phyloP scores from a whole-genome alignment of 257 asterid species.

The Solanum arcanum region DNA sequence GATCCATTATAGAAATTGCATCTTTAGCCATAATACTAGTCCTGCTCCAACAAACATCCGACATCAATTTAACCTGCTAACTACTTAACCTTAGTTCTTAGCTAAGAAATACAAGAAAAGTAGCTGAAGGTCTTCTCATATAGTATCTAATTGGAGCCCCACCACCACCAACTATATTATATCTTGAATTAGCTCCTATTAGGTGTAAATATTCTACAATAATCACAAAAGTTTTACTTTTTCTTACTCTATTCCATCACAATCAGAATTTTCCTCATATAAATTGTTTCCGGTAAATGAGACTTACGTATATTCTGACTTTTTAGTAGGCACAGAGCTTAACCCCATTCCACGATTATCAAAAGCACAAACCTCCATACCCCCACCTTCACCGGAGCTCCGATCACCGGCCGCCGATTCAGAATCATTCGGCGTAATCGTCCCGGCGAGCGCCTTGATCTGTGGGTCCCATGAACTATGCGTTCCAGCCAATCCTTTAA shows the following conservation, averaged over 20 bases:
- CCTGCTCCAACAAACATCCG: conserved; percentile 24
- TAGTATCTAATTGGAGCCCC: background rate
- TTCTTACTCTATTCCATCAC: background rate
- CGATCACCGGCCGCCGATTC: conserved; percentile 32
- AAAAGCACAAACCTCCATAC: conserved; percentile 76
- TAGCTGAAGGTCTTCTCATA: background rate
- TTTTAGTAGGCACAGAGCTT: conserved; percentile 81
- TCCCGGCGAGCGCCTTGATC: conserved; percentile 64
- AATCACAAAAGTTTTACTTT: background rate
- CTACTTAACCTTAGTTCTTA: background rate
- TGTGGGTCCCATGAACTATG: conserved; percentile 87
- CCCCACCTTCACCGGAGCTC: conserved; percentile 17
- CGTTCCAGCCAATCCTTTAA: conserved; percentile 90
- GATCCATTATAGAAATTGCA: conserved; percentile 91
- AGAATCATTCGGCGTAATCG: conserved; percentile 50
- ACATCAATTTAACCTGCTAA: background rate
- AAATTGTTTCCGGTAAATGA: background rate
- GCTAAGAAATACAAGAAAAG: background rate
- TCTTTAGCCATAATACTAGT: conserved; percentile 86
- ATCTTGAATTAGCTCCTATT: background rate
- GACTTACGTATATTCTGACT: conserved; percentile 76
- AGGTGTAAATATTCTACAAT: background rate
- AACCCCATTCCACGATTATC: conserved; percentile 98
- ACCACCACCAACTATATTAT: background rate
- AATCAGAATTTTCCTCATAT: background rate